phyloP scores from a whole-genome alignment of 768 basidiomycete genomes.

The Thelephora aurantiotincta region DNA sequence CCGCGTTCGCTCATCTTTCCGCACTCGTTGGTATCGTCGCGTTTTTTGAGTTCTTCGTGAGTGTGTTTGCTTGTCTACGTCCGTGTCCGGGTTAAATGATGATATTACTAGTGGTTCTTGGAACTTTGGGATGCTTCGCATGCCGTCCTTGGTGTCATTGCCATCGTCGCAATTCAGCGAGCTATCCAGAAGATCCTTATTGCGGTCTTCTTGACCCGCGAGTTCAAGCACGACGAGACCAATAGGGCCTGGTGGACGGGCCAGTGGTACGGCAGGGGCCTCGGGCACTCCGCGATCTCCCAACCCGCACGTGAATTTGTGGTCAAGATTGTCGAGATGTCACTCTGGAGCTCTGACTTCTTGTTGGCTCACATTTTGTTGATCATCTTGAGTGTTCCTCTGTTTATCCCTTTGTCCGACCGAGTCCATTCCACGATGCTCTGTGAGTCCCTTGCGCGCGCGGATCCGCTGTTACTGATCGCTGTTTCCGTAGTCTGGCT shows the following conservation, averaged over 20 bases:
- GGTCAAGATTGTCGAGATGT: slow-evolving; percentile 98
- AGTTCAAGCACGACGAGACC: slow-evolving; percentile 97
- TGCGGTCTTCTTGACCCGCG: slow-evolving; percentile 85
- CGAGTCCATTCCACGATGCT: slow-evolving; percentile 86
- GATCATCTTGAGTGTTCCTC: slow-evolving; percentile 74
- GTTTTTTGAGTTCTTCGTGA: slow-evolving; percentile 93
- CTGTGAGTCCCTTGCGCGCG: slow-evolving; percentile 36
- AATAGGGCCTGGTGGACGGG: slow-evolving; percentile 99
- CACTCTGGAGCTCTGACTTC: slow-evolving; percentile 93
- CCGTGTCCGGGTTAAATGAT: slow-evolving; percentile 7
- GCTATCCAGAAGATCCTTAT: slow-evolving; percentile 92
- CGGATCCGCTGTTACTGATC: slow-evolving; percentile 5
- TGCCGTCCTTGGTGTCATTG: slow-evolving; percentile 84
- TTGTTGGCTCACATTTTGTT: slow-evolving; percentile 73
- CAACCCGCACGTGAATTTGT: slow-evolving; percentile 96
- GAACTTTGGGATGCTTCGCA: slow-evolving; percentile 96
- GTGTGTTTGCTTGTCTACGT: slow-evolving; percentile 24
- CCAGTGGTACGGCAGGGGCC: slow-evolving; percentile 90
- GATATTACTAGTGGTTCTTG: slow-evolving; percentile 67
- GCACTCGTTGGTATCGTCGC: slow-evolving; percentile 70
- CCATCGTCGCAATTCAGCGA: slow-evolving; percentile 82
- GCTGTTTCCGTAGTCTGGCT: slow-evolving; percentile 62
- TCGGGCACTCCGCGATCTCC: slow-evolving; percentile 84
- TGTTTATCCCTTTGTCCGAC: slow-evolving; percentile 80
- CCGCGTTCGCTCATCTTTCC: slow-evolving; percentile 75